Percentiles rank a stretch among this genome's conserved stretches.
phyloP scores from a whole-genome alignment of 495 filamentous ascomycete genomes.

The Usnea hakonensis region DNA sequence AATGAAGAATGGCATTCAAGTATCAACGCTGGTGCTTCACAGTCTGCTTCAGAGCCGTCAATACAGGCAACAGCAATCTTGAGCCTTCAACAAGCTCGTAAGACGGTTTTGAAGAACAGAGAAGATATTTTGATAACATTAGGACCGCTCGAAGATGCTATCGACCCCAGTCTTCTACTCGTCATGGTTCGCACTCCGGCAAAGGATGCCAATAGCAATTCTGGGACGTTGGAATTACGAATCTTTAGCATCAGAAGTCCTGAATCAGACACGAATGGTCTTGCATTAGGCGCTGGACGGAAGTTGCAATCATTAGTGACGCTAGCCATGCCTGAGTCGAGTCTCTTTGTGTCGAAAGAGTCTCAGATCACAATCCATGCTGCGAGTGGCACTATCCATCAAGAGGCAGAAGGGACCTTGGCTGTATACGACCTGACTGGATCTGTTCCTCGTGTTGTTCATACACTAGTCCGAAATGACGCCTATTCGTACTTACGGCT shows the following conservation, averaged over 20 bases:
- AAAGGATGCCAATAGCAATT: neutral
- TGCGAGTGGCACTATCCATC: conserved; percentile 17
- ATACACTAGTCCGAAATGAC: conserved; percentile 3
- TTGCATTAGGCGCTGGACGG: neutral
- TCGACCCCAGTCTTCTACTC: conserved; percentile 12
- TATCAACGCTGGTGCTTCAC: conserved; percentile 30
- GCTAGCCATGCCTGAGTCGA: conserved; percentile 14
- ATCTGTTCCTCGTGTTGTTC: conserved; percentile 7
- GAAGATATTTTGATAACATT: conserved; percentile 32
- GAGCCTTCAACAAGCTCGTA: conserved; percentile 33
- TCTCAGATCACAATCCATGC: conserved; percentile 15
- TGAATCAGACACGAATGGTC: neutral
- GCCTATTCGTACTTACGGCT: conserved; percentile 17
- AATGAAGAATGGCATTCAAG: conserved; percentile 13
- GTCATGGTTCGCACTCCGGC: conserved; percentile 4
- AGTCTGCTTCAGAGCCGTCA: conserved; percentile 30
- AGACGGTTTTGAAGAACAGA: conserved; percentile 39
- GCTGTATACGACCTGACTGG: conserved; percentile 18
- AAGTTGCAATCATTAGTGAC: conserved; percentile 5
- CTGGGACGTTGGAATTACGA: neutral
- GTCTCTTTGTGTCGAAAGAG: neutral
- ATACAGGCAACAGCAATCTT: conserved; percentile 32
- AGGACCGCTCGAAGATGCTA: neutral
- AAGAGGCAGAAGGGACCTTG: conserved; percentile 7
- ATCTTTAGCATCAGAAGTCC: conserved; percentile 1